phyloP scores from a whole-genome alignment of 176 grass and related monocot genomes.

The Hordeum marinum region DNA sequence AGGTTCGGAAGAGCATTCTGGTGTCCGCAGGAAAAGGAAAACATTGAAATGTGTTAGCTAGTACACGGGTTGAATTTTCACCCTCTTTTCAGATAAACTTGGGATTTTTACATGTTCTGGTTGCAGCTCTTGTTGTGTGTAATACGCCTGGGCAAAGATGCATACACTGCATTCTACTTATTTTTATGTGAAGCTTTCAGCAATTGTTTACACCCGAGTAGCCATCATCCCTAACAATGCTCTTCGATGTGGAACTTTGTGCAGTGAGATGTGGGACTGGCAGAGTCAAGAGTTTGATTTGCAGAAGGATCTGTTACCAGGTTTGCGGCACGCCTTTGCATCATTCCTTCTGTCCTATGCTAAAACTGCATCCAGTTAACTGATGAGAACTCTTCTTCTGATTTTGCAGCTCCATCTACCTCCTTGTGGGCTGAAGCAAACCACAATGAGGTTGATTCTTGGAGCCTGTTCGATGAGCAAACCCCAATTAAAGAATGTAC shows the following conservation, averaged over 20 bases:
- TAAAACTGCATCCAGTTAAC: neutral
- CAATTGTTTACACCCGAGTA: neutral
- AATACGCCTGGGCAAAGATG: neutral
- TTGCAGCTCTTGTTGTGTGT: neutral
- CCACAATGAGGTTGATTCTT: constrained; percentile 44
- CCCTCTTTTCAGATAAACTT: neutral
- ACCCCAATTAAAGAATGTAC: constrained; percentile 94
- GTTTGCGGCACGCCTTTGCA: constrained; percentile 33
- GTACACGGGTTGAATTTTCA: neutral
- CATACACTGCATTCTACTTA: neutral
- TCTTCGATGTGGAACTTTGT: constrained; percentile 23
- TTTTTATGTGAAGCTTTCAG: neutral
- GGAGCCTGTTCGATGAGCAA: constrained; percentile 70
- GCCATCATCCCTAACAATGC: neutral
- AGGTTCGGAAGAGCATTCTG: neutral
- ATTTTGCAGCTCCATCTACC: constrained; percentile 46
- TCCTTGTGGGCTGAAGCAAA: constrained; percentile 57
- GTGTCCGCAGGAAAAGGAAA: neutral
- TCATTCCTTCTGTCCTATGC: neutral
- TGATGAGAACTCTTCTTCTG: constrained; percentile 15
- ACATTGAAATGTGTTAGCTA: neutral
- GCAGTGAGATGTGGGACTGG: constrained; percentile 80
- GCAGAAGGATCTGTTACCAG: constrained; percentile 55
- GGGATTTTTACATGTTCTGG: neutral
- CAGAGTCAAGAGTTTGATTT: constrained; percentile 53